A percentile compares a stretch with the other conserved stretches of the same genome.
These are phyloP conservation scores for Rosa chinensis DNA, from an alignment of 306 rosid species.

Conservation along the genomic window DNA sequence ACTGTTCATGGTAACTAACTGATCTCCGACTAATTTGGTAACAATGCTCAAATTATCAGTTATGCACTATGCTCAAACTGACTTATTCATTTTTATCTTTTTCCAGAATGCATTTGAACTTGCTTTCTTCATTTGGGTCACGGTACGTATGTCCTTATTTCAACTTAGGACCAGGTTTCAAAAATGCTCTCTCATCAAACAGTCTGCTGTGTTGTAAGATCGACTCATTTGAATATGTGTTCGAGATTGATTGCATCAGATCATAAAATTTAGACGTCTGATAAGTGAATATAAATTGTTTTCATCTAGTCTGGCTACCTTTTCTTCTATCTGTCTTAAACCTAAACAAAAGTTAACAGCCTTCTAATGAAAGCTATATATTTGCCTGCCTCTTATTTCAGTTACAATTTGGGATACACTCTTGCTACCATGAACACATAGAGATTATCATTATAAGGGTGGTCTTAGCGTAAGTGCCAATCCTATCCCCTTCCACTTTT, in stretches of 20 bases:
- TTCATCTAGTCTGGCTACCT: not conserved
- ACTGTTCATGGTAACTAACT: conserved; percentile 43
- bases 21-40: not conserved
- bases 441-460: conserved; percentile 35
- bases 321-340: not conserved
- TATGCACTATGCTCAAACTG: not conserved
- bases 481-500: not conserved
- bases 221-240: not conserved
- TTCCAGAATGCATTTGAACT: conserved; percentile 61
- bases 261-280: no score
- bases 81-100: not conserved
- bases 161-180: not conserved
- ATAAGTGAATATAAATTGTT: not conserved
- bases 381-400: conserved; percentile 8
- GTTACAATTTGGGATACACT: conserved; percentile 51
- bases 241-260: not conserved
- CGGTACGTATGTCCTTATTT: conserved; percentile 29
- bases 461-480: conserved; percentile 49
- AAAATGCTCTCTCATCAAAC: no score
- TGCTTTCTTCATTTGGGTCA: conserved; percentile 61
- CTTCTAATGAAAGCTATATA: not conserved
- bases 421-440: conserved; percentile 54
- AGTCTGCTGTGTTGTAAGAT: not conserved
- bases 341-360: not conserved
- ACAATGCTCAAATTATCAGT: not conserved